Base-by-base conservation (phyloP, 2,329 filamentous ascomycete species). In the Leptoxyphium fumago region DNA sequence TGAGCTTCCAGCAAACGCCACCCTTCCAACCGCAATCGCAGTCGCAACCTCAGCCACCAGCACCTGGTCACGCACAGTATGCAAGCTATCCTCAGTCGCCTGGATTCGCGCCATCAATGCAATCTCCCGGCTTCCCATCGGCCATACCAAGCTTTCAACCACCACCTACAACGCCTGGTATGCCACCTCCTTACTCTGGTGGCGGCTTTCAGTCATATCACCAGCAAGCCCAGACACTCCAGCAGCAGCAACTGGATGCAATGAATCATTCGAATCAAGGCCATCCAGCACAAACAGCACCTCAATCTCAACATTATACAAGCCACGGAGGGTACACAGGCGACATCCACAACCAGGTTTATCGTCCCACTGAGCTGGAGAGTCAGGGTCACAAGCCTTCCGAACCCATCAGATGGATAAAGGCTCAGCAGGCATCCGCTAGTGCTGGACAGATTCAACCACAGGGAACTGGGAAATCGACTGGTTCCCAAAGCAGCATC, bases 301-400 rank as follows among this genome's bases (percentile, higher is more conserved):
- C 61, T 11, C 58, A 58, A 6, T 58, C 55, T 17, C 52, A 52
- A 45, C 48, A 46, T 4, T 18, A 43, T 3, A 52, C 52, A n/a
- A 44, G 50, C 14, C 46, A 52, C 14, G 61, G 65, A 6, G 56
- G 57, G 2, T 83, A 80, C 46, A 48, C 44, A 3, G 57, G 53
- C 15, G 60, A 63, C 7, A 63, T 85, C 38, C 83, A 87, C 54
- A 72, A 77, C 55, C 81, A 85, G 60, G 63, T 77, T 14, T 87
- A 86, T 56, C 64, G 76, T 44, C 83, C 82, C 1, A 80, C 76
- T 5, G 78, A 82, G 59, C 63, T 64, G 5, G 81, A 84, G 59
- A 61, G 65, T 32, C 50, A 51, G 29, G 45, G 48, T n/a, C 65
- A 68, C 30, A 68, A 70, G 36, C 17, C 30, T 36, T 15, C 32